Conservation (phyloP, 2,329 filamentous ascomycete species). For the Dactylellina leptospora region DNA sequence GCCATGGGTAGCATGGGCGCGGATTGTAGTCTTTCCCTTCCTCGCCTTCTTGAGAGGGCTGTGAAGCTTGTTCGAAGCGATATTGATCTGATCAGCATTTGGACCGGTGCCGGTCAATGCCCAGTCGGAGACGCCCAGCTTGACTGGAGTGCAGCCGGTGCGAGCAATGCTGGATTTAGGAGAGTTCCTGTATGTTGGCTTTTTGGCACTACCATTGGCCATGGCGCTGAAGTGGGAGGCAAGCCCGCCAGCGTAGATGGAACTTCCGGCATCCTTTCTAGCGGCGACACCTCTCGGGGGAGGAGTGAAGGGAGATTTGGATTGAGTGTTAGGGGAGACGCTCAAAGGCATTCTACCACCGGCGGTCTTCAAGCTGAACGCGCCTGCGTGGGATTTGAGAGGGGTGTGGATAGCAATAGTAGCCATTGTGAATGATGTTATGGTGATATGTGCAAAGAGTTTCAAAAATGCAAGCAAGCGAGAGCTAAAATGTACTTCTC, state of each 20-base stretch:
- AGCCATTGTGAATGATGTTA: conserved; percentile 72
- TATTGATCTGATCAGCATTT: conserved; percentile 57
- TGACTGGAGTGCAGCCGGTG: conserved; percentile 76
- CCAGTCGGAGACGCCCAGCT: conserved; percentile 91
- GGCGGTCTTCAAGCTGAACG: conserved; percentile 91
- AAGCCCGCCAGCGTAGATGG: conserved; percentile 60
- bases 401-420: conserved; percentile 84
- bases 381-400: conserved; percentile 89
- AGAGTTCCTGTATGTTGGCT: conserved; percentile 70
- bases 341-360: conserved; percentile 94
- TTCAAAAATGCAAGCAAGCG: conserved; percentile 20
- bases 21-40: conserved; percentile 77
- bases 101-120: conserved; percentile 83
- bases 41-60: conserved; percentile 68
- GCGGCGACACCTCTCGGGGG: conserved; percentile 59
- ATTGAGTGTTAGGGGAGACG: conserved; percentile 79
- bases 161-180: conserved; percentile 95
- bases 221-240: conserved; percentile 63
- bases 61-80: conserved; percentile 59
- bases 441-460: conserved; percentile 57
- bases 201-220: conserved; percentile 46
- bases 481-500: conserved; percentile 25
- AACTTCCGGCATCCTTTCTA: conserved; percentile 72
- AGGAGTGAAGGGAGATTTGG: conserved; percentile 77
- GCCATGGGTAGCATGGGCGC: conserved; percentile 69